A percentile compares a stretch with the other conserved stretches of the same genome.
Conservation (phyloP, 2,329 filamentous ascomycete species). For the Trichoderma koningii region DNA sequence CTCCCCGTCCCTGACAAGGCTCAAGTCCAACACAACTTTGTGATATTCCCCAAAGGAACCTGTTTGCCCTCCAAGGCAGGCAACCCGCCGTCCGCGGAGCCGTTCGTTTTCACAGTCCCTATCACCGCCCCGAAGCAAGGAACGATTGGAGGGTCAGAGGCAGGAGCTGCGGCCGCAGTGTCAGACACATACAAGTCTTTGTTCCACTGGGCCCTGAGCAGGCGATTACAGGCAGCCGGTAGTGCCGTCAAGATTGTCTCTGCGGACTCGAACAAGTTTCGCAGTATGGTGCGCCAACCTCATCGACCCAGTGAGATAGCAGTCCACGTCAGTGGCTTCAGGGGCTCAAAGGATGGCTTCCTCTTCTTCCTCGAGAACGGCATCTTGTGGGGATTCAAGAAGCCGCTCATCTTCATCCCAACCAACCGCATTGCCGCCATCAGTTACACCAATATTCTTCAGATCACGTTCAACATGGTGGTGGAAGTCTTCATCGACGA, state of each 20-base stretch:
- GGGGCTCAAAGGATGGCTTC: conserved; percentile 68
- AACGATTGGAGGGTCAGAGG: conserved; percentile 54
- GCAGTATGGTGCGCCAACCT: conserved; percentile 57
- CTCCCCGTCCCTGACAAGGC: conserved; percentile 66
- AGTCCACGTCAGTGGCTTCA: conserved; percentile 66
- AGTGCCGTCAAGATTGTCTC: conserved; percentile 53
- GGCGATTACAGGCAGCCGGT: conserved; percentile 52
- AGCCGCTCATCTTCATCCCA: conserved; percentile 66
- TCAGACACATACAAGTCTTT: conserved; percentile 61
- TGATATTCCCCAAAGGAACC: conserved; percentile 60
- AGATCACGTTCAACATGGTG: conserved; percentile 68
- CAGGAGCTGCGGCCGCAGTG: conserved; percentile 53
- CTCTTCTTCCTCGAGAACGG: conserved; percentile 67
- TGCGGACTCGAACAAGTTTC: conserved; percentile 59
- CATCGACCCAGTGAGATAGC: conserved; percentile 63
- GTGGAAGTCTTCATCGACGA: conserved; percentile 59
- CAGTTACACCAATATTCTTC: conserved; percentile 68
- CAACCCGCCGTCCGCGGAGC: conserved; percentile 50
- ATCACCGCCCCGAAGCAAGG: conserved; percentile 62
- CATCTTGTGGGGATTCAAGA: conserved; percentile 71
- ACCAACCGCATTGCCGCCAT: conserved; percentile 61
- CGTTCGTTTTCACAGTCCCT: conserved; percentile 65
- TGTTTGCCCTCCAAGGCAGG: conserved; percentile 54
- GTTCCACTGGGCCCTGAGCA: conserved; percentile 62
- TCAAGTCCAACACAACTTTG: conserved; percentile 66